phyloP scores from a whole-genome alignment of 352 stramenopile genomes.

The Sclerospora graminicola region DNA sequence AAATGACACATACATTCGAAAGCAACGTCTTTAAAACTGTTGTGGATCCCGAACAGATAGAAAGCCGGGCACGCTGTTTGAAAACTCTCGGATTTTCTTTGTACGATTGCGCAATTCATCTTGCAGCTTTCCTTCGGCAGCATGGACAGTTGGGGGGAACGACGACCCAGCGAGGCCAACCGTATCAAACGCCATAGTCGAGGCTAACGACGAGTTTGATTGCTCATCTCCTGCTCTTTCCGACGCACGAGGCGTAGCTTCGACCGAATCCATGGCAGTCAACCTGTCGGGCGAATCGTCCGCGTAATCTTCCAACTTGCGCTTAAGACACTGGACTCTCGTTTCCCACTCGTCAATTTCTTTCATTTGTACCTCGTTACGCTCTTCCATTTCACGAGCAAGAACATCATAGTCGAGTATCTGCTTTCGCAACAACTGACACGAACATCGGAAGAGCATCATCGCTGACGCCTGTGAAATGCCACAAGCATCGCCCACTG shows the following conservation, averaged over 20 bases:
- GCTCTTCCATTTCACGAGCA: constrained; percentile 30
- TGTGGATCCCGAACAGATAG: constrained; percentile 11
- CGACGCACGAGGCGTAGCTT: background rate
- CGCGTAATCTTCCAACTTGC: constrained; percentile 18
- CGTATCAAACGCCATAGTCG: background rate
- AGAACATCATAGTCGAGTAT: constrained; percentile 38
- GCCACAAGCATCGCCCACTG: background rate
- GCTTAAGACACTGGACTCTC: constrained; percentile 20
- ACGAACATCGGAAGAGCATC: constrained; percentile 37
- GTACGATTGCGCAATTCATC: constrained; percentile 20
- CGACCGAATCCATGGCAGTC: constrained; percentile 1
- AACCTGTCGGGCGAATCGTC: constrained; percentile 11
- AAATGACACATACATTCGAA: background rate
- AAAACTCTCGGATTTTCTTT: constrained; percentile 20
- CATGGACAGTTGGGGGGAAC: constrained; percentile 13
- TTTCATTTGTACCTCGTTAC: constrained; percentile 15
- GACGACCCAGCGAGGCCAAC: constrained; percentile 10
- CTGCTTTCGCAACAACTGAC: constrained; percentile 24
- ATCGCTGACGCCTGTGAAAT: constrained; percentile 20
- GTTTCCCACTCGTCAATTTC: constrained; percentile 33
- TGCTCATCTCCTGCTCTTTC: background rate
- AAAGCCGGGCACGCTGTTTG: constrained; percentile 20
- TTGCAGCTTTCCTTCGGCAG: constrained; percentile 20
- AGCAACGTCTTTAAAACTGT: constrained; percentile 5
- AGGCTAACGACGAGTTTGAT: background rate